These are phyloP conservation scores for Penicillium griseofulvum DNA, from an alignment of 2,329 filamentous ascomycete genomes.

Conservation along the genomic window DNA sequence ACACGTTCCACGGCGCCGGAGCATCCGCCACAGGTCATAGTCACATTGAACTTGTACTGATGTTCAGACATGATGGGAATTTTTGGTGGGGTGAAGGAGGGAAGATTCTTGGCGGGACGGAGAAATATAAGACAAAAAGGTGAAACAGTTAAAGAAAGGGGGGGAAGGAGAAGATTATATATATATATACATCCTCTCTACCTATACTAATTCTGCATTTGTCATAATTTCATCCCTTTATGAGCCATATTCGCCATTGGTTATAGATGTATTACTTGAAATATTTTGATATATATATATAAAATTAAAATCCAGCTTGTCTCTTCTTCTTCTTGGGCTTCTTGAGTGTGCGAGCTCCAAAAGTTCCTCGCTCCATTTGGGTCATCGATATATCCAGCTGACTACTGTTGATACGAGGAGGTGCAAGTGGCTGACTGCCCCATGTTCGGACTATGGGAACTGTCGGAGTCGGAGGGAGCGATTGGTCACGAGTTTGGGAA, in stretches of 20 bases:
- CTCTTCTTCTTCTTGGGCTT: constrained; percentile 43
- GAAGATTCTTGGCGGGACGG: neutral
- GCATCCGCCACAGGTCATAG: constrained; percentile 95
- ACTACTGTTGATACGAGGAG: constrained; percentile 31
- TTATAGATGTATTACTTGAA: neutral
- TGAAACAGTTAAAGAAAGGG: neutral
- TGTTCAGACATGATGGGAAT: constrained; percentile 67
- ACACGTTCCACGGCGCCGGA: constrained; percentile 90
- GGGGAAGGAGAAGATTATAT: neutral
- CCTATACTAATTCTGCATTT: neutral
- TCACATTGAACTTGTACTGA: constrained; percentile 92
- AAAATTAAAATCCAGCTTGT: constrained; percentile 39
- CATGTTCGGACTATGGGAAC: constrained; percentile 26
- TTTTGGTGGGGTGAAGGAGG: neutral
- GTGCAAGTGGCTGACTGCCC: constrained; percentile 34
- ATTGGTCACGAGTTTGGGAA: constrained; percentile 20
- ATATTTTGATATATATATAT: neutral
- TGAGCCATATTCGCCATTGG: constrained; percentile 23
- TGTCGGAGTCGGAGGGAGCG: constrained; percentile 26
- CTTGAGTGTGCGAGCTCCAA: constrained; percentile 36
- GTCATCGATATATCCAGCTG: constrained; percentile 41
- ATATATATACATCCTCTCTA: neutral
- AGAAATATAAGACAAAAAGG: neutral
- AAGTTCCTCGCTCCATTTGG: constrained; percentile 40
- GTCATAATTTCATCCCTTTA: constrained; percentile 12